Evolutionary conservation across 1,139 yeast species (phyloP).

Genomic region (Nakaseomyces uthaithaninus): DNA sequence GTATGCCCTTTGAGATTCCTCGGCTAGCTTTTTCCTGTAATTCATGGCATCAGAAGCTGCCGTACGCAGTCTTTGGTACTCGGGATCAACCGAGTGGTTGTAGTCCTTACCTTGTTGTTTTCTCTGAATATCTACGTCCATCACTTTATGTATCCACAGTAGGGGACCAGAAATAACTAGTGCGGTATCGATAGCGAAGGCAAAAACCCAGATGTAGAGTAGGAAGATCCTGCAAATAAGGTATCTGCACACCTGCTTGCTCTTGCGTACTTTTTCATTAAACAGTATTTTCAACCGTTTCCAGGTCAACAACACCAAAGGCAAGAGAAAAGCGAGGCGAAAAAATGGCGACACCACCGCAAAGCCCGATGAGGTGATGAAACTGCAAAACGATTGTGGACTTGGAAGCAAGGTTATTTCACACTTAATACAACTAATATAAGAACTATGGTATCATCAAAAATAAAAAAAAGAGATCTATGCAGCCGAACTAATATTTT

Average conservation of each 20-base stretch:
- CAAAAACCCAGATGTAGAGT: not conserved
- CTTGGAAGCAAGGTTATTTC: too few species aligned
- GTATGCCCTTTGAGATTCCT: conserved; percentile 70
- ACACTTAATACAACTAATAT: too few species aligned
- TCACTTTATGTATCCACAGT: too few species aligned
- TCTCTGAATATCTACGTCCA: conserved; percentile 2
- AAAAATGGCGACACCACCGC: too few species aligned
- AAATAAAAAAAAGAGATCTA: too few species aligned
- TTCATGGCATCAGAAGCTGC: conserved; percentile 62
- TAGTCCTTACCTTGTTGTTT: conserved; percentile 42
- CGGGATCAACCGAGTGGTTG: conserved; percentile 62
- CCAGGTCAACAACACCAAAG: not conserved
- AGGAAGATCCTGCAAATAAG: not conserved
- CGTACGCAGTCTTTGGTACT: conserved; percentile 56
- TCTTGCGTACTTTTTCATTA: not conserved
- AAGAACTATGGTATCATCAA: too few species aligned
- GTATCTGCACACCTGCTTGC: too few species aligned
- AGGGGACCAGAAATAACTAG: not conserved
- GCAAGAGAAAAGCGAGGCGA: not conserved
- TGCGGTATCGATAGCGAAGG: not conserved
- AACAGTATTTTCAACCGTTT: not conserved
- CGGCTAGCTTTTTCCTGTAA: conserved; percentile 48
- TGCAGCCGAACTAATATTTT: too few species aligned
- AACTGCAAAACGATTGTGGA: too few species aligned
- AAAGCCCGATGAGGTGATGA: too few species aligned